phyloP scores from a whole-genome alignment of 2,329 filamentous ascomycete species.

The Neofusicoccum umdonicola region DNA sequence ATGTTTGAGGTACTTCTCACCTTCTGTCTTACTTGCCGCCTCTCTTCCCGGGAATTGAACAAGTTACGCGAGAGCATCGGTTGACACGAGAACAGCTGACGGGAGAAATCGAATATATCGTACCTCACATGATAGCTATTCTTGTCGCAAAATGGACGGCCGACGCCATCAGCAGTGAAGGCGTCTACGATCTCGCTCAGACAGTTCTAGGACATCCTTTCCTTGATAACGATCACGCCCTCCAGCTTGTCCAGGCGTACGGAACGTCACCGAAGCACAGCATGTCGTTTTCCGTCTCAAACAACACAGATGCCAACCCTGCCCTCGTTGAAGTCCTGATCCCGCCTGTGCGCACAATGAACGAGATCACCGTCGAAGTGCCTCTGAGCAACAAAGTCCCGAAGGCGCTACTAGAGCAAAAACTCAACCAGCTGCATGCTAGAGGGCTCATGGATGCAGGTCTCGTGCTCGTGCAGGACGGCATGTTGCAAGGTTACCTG shows the following conservation, averaged over 20 bases:
- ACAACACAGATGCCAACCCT: background rate
- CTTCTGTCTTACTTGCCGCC: background rate
- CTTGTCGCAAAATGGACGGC: slow-evolving; percentile 60
- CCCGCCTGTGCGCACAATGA: slow-evolving; percentile 55
- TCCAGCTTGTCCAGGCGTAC: slow-evolving; percentile 39
- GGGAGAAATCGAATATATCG: slow-evolving; percentile 56
- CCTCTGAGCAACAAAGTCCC: slow-evolving; percentile 45
- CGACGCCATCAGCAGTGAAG: slow-evolving; percentile 52
- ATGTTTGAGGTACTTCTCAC: slow-evolving; percentile 51
- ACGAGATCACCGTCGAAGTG: slow-evolving; percentile 53
- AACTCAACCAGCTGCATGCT: slow-evolving; percentile 47
- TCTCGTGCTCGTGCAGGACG: slow-evolving; percentile 52
- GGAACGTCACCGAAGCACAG: background rate
- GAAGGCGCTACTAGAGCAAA: slow-evolving; percentile 41
- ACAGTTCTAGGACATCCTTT: slow-evolving; percentile 59
- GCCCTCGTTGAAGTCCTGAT: slow-evolving; percentile 40
- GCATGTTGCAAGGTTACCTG: slow-evolving; percentile 55
- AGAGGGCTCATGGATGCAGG: slow-evolving; percentile 58
- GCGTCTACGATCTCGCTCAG: slow-evolving; percentile 61
- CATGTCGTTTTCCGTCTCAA: background rate
- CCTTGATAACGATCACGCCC: slow-evolving; percentile 52
- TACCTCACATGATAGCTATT: slow-evolving; percentile 60
- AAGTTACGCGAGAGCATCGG: background rate
- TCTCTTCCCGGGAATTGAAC: too few species aligned
- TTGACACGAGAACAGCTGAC: slow-evolving; percentile 41